A percentile compares a stretch with the other conserved stretches of the same genome.
phyloP scores from a whole-genome alignment of 371 early-diverging fungal genomes.

The Rhizopus arrhizus region DNA sequence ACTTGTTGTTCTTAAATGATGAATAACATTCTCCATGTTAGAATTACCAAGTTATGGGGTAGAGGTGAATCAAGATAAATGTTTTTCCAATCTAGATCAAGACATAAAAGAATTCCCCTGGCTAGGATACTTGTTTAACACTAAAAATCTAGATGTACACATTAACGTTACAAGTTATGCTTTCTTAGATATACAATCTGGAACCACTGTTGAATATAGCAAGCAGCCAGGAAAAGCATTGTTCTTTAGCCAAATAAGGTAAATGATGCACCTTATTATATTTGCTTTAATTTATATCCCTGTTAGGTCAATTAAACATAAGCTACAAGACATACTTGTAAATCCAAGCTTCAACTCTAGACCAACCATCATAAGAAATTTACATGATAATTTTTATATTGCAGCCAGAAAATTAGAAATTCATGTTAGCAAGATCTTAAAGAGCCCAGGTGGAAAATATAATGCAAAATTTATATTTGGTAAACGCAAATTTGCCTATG shows the following conservation, averaged over 20 bases:
- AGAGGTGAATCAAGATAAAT: constrained; percentile 51
- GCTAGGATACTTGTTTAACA: constrained; percentile 77
- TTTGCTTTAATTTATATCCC: not conserved
- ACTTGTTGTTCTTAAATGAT: not conserved
- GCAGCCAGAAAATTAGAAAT: constrained; percentile 60
- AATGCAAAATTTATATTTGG: constrained; percentile 15
- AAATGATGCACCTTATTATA: not conserved
- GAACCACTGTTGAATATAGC: constrained; percentile 33
- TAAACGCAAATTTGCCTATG: not conserved
- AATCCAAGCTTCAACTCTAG: constrained; percentile 62
- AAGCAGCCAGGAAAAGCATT: constrained; percentile 45
- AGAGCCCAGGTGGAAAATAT: constrained; percentile 3
- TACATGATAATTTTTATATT: constrained; percentile 68
- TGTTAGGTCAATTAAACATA: constrained; percentile 51
- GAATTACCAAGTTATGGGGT: constrained; percentile 52
- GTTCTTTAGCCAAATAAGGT: constrained; percentile 13
- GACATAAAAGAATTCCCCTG: constrained; percentile 73
- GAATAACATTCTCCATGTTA: constrained; percentile 27
- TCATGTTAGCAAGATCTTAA: not conserved
- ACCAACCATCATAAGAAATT: constrained; percentile 59
- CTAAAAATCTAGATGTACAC: constrained; percentile 62
- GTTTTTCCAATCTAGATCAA: constrained; percentile 14
- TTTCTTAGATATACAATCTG: constrained; percentile 36
- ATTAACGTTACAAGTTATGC: constrained; percentile 61
- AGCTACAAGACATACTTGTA: constrained; percentile 57